A percentile compares a stretch with the other conserved stretches of the same genome.
phyloP scores from a whole-genome alignment of 805 yeast species.

The Hermanozyma aechmeae region DNA sequence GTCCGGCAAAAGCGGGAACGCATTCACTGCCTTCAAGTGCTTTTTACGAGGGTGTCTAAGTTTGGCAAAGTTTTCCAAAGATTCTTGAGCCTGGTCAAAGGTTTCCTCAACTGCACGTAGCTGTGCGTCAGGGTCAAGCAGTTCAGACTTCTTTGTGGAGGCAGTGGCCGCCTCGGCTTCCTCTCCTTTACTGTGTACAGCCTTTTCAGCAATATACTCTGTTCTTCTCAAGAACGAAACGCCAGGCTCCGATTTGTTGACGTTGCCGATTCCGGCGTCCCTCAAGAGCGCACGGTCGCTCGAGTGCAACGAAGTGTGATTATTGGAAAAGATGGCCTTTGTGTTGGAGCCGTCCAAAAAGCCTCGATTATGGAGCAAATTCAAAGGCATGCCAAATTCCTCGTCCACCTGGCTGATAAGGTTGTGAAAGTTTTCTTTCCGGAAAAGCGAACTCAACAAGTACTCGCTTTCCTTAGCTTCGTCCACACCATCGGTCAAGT shows the following conservation, averaged over 20 bases:
- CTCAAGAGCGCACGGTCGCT: slow-evolving; percentile 66
- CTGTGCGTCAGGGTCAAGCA: slow-evolving; percentile 53
- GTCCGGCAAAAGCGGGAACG: slow-evolving; percentile 84
- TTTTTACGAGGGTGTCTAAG: slow-evolving; percentile 76
- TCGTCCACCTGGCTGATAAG: slow-evolving; percentile 48
- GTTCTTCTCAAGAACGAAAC: slow-evolving; percentile 90
- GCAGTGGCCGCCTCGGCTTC: slow-evolving; percentile 19
- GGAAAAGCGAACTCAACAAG: slow-evolving; percentile 60
- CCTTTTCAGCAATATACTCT: slow-evolving; percentile 70
- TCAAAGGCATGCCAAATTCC: slow-evolving; percentile 69
- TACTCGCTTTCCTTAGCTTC: slow-evolving; percentile 33
- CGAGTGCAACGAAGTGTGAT: slow-evolving; percentile 50
- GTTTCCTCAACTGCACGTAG: slow-evolving; percentile 66
- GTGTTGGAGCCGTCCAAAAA: slow-evolving; percentile 55
- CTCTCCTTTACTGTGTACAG: slow-evolving; percentile 13
- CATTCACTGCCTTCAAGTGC: slow-evolving; percentile 59
- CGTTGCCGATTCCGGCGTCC: slow-evolving; percentile 57
- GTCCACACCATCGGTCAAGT: slow-evolving; percentile 24
- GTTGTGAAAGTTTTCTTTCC: slow-evolving; percentile 63
- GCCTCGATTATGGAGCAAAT: slow-evolving; percentile 57
- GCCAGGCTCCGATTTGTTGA: slow-evolving; percentile 36
- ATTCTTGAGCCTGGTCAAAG: slow-evolving; percentile 52
- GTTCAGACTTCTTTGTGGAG: slow-evolving; percentile 10
- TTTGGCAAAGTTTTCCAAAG: slow-evolving; percentile 26
- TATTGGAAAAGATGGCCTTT: slow-evolving; percentile 25